Base-by-base conservation (phyloP, 2,329 filamentous ascomycete genomes). In the Calonectria naviculata region DNA sequence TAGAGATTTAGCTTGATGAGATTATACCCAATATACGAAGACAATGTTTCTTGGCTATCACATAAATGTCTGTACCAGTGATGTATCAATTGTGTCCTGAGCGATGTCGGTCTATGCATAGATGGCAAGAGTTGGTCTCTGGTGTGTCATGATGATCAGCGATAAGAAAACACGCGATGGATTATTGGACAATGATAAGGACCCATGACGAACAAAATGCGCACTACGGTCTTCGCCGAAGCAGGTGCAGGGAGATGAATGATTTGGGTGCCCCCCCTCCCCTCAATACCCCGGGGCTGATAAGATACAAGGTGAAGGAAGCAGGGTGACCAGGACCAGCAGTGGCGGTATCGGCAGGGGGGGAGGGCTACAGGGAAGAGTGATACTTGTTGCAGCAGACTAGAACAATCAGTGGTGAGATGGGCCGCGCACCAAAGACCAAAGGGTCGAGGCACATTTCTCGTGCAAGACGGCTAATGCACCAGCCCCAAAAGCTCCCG, bases 11-110 rank as follows among this genome's bases (percentile, higher is more conserved):
- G 56, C 46, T 52, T 72, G 49, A 58, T 69, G 67, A 71, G 66
- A 77, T 73, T 78, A 78, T 78, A 78, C 76, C 76, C 76, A 71
- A 75, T 52, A 72, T 60, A 75, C 62, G 52, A 70, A 66, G 54
- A 69, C 42, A 58, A 71, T 67, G 67, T 64, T 73, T 65, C 61
- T 72, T 70, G 65, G 26, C 44, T 34, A 62, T 31, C n/a, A 9
- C 44, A 49, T 47, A 24, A 28, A 46, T 21, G 19, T 41, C 6
- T 4, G 5, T 26, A 21, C 29, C 36, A 49, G 26, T 64, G 54
- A 68, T 73, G 44, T 36, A 58, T 58, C 34, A 17, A 26, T 36
- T 24, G n/a, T 58, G 13, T 2, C 31, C 21, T 21, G 6, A 58
- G 31, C 34, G 21, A 38, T 29, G 21, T 58, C 21, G 21, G 52